Evolutionary conservation across 495 filamentous ascomycete genomes (phyloP), one percentile per base, ranked within the genome.

Genomic region (Chaetomium tenue): DNA sequence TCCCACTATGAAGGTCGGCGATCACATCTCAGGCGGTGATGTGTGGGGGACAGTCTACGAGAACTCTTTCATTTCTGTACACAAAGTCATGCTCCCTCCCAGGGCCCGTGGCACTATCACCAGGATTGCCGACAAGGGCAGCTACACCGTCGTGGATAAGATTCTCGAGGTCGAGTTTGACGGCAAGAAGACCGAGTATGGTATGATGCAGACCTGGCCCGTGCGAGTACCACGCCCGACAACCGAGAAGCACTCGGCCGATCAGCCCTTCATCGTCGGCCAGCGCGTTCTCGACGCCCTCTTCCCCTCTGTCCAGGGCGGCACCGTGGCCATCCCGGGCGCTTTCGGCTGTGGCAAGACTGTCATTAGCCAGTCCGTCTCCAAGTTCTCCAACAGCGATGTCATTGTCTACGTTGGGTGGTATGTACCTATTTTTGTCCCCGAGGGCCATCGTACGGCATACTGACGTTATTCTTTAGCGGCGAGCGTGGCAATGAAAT

Each of bases 151-250:
- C 22, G 90, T 91, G 23, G 90, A 96, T 77, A 93, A 95, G 79
- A 87, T 99, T 65, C 80, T 99, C 70, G 95, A 98, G 78, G 81
- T 98, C 55, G 94, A 99, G 74, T 99, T 98, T 71, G 89, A 99
- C 69, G 94, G 95, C 66, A 91, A 91, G 79, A 97, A 93, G 85
- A 86, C 88, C 60, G 90, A 92, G 75, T 91, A 88, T 69, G 85
- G 84, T 71, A 98, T 99, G 94, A 97, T 98, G 93, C 94, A 99
- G 76, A 88, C 88, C 63, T 99, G 94, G 94, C 94, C 94, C n/a
- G 94, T 98, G 61, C 93, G 94, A 82, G 94, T 94, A 42, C 92
- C 95, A 51, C 87, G 94, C 67, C 94, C 94, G 18, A 86, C 88
- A 22, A 90, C 86, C 63, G 95, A 98, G 82, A 96, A 91, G 79